phyloP scores from a whole-genome alignment of 805 yeast genomes.

The Candida piceae region DNA sequence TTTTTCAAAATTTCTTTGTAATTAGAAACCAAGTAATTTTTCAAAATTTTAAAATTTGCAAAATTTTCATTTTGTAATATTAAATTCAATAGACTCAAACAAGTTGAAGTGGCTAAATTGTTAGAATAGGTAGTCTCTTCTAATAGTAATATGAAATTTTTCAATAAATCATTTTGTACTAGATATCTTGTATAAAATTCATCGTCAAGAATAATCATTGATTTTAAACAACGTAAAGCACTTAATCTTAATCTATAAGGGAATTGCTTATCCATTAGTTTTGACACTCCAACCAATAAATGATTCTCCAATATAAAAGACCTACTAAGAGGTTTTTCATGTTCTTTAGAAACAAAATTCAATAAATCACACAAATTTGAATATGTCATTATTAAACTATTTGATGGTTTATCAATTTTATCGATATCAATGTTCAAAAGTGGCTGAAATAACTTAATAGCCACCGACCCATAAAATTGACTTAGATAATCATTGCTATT shows the following conservation, averaged over 20 bases:
- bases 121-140: conserved; percentile 43
- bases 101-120: conserved; percentile 68
- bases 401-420: conserved; percentile 1
- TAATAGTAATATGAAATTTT: conserved; percentile 43
- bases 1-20: conserved; percentile 12
- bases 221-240: conserved; percentile 64
- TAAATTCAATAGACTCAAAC: conserved; percentile 50
- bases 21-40: conserved; percentile 16
- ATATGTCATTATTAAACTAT: conserved; percentile 14
- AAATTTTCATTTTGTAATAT: conserved; percentile 17
- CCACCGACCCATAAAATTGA: too few species aligned
- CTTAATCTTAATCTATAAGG: conserved; percentile 56
- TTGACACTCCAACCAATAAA: conserved; percentile 51
- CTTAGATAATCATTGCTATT: too few species aligned
- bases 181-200: conserved; percentile 53
- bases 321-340: conserved; percentile 51
- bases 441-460: conserved; percentile 23
- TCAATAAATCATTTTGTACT: conserved; percentile 50
- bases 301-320: conserved; percentile 59
- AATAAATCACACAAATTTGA: conserved; percentile 60
- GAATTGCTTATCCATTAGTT: conserved; percentile 39
- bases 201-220: conserved; percentile 58
- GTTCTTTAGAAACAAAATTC: conserved; percentile 61
- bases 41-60: conserved; percentile 17
- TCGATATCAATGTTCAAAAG: conserved; percentile 15